Conservation (phyloP, 2,329 filamentous ascomycete genomes). For the Teratosphaeriaceae sp. region DNA sequence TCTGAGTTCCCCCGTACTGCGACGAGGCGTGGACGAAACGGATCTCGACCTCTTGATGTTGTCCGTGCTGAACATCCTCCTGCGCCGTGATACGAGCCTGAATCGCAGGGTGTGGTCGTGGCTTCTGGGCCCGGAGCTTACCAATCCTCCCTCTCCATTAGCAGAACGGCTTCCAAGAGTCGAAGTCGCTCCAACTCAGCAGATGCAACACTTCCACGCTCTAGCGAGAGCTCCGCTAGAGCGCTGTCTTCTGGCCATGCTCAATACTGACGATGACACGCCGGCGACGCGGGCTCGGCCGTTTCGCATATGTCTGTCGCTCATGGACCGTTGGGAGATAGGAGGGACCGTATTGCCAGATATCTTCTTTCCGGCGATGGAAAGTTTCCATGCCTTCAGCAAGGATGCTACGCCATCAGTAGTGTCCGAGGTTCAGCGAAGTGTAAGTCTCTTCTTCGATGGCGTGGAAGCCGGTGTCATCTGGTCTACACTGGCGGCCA, state of each 20-base stretch:
- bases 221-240: conserved; percentile 70
- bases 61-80: conserved; percentile 81
- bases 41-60: conserved; percentile 78
- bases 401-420: conserved; percentile 58
- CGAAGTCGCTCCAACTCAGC: conserved; percentile 38
- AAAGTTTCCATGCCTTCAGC: conserved; percentile 72
- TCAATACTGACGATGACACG: conserved; percentile 49
- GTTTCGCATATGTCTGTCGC: conserved; percentile 83
- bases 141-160: conserved; percentile 11
- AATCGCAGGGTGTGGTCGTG: conserved; percentile 94
- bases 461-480: conserved; percentile 92
- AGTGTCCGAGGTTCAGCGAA: conserved; percentile 81
- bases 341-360: conserved; percentile 82
- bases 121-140: conserved; percentile 76
- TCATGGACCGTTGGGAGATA: conserved; percentile 99
- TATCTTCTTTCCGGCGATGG: conserved; percentile 79
- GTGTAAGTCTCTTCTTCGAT: conserved; percentile 94
- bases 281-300: conserved; percentile 70
- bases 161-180: conserved; percentile 10
- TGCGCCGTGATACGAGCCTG: conserved; percentile 89
- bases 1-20: conserved; percentile 73
- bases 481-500: conserved; percentile 45
- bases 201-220: conserved; percentile 69
- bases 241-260: conserved; percentile 68
- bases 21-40: conserved; percentile 61